A percentile compares a stretch with the other conserved stretches of the same genome.
phyloP scores from a whole-genome alignment of 176 grass and related monocot genomes.

The Sorghum bicolor region Sorghum_bicolor_NCBIv3 NC_012872.2:55584001-55584500 shows the following conservation, averaged over 20 bases:
- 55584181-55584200: slow-evolving; percentile 80
- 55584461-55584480: slow-evolving; percentile 59
- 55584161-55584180: slow-evolving; percentile 80
- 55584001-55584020: slow-evolving; percentile 87
- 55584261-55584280: slow-evolving; percentile 70
- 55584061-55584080: background rate
- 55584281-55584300: slow-evolving; percentile 68
- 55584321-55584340: slow-evolving; percentile 73
- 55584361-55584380: slow-evolving; percentile 9
- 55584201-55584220: slow-evolving; percentile 51
- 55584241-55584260: slow-evolving; percentile 30
- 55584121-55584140: background rate
- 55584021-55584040: slow-evolving; percentile 74
- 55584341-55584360: slow-evolving; percentile 26
- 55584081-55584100: slow-evolving; percentile 8
- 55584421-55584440: slow-evolving; percentile 86
- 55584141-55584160: slow-evolving; percentile 84
- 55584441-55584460: slow-evolving; percentile 75
- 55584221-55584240: slow-evolving; percentile 53
- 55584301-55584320: slow-evolving; percentile 85
- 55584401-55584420: slow-evolving; percentile 33
- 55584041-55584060: slow-evolving; percentile 47
- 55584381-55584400: background rate
- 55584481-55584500: slow-evolving; percentile 56
- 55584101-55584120: slow-evolving; percentile 27